These are phyloP conservation scores for Rhizoclosmatium sp. DNA, from an alignment of 192 early-diverging fungal genomes.

Conservation along the genomic window DNA sequence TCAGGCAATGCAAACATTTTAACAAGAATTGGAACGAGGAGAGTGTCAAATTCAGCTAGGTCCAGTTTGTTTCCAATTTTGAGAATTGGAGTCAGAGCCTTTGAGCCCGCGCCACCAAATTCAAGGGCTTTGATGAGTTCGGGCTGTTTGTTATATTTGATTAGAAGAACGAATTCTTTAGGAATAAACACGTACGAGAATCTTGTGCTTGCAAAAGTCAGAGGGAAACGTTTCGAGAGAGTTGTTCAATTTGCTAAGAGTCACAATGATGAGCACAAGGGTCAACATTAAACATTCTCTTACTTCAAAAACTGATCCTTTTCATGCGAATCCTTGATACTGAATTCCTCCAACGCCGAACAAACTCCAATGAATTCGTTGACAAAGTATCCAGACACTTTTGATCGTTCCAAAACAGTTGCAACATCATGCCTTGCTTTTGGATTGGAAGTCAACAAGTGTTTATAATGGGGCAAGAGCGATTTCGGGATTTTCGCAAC, in stretches of 20 bases:
- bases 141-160: conserved; percentile 60
- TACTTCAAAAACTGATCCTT: conserved; percentile 76
- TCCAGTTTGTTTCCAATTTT: conserved; percentile 80
- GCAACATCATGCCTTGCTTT: conserved; percentile 68
- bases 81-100: conserved; percentile 72
- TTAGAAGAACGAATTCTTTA: too few species aligned
- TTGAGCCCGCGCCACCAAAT: conserved; percentile 57
- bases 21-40: conserved; percentile 77
- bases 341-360: conserved; percentile 90
- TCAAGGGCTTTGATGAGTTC: conserved; percentile 79
- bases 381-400: conserved; percentile 75
- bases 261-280: not conserved
- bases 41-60: conserved; percentile 69
- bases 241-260: conserved; percentile 70
- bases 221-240: conserved; percentile 79
- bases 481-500: conserved; percentile 67
- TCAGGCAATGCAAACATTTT: conserved; percentile 90
- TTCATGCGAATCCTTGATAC: conserved; percentile 87
- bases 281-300: not conserved
- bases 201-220: conserved; percentile 89
- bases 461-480: conserved; percentile 68
- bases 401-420: conserved; percentile 74
- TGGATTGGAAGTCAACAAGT: conserved; percentile 67
- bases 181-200: conserved; percentile 40
- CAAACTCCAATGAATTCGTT: conserved; percentile 84